Percentiles rank a stretch among this genome's conserved stretches.
These are phyloP conservation scores for Lantana camara DNA, from an alignment of 257 asterid species.

Conservation along the genomic window DNA sequence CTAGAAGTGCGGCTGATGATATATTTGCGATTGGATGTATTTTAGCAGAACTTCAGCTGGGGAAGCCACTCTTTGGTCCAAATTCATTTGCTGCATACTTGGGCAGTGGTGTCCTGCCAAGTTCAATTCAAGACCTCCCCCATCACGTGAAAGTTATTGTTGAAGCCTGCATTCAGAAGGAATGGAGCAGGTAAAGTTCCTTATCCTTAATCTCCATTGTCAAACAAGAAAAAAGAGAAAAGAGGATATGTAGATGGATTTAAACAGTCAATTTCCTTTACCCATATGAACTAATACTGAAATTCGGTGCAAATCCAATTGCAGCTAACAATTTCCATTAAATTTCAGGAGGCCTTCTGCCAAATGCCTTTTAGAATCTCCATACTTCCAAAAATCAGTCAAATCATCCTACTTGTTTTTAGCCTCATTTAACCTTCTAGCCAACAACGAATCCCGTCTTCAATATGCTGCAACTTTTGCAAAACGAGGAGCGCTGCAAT, in stretches of 20 bases:
- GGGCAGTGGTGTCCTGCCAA: constrained; percentile 69
- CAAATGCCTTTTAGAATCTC: constrained; percentile 87
- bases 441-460: constrained; percentile 82
- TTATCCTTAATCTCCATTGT: constrained; percentile 9
- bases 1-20: constrained; percentile 67
- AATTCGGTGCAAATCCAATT: not conserved
- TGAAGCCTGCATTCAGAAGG: constrained; percentile 81
- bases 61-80: constrained; percentile 80
- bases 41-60: constrained; percentile 83
- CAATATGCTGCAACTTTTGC: constrained; percentile 85
- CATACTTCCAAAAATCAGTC: constrained; percentile 72
- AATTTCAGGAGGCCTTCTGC: constrained; percentile 90
- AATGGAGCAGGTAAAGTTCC: constrained; percentile 72
- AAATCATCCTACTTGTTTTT: constrained; percentile 81
- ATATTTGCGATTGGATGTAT: constrained; percentile 92
- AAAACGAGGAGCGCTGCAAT: constrained; percentile 71
- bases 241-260: constrained; percentile 10
- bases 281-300: constrained; percentile 1
- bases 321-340: constrained; percentile 27
- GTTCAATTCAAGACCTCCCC: constrained; percentile 71
- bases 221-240: not conserved
- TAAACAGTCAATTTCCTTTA: constrained; percentile 12
- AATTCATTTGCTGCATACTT: constrained; percentile 54
- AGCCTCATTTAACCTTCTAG: constrained; percentile 86
- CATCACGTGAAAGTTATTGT: constrained; percentile 59